Conservation (phyloP, 179 eudicot species). For the Sideroxylon spinosum region DNA sequence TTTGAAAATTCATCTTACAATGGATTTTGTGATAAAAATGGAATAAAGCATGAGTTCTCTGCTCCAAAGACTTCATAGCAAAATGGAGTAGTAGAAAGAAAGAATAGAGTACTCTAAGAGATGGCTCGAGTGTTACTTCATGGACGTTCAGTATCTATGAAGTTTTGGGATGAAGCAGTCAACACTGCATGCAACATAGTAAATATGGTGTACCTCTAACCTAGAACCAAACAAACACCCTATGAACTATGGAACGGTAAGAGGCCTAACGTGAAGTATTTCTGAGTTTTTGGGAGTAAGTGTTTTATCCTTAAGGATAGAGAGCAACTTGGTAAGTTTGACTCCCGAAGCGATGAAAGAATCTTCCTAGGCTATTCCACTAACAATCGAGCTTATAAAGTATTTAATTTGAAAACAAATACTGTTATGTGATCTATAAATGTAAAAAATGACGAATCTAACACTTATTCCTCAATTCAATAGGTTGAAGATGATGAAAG, state of each 20-base stretch:
- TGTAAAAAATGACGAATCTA: too few species aligned
- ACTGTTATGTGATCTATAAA: too few species aligned
- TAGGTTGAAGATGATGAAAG: neutral
- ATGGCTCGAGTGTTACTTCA: neutral
- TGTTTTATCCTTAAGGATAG: too few species aligned
- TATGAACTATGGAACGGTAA: neutral
- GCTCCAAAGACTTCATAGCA: neutral
- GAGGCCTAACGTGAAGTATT: too few species aligned
- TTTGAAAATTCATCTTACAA: neutral
- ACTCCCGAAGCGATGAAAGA: neutral
- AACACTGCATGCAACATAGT: neutral
- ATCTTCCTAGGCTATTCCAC: neutral
- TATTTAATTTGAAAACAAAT: too few species aligned
- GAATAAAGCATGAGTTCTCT: neutral
- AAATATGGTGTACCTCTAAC: neutral
- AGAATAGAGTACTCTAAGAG: neutral
- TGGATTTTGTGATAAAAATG: neutral
- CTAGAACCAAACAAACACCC: neutral
- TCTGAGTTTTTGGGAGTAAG: too few species aligned
- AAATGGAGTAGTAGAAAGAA: neutral
- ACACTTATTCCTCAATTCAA: too few species aligned
- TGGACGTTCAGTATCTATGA: neutral
- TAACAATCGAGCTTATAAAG: too few species aligned
- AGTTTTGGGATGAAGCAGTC: neutral
- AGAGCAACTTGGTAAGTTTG: too few species aligned